These are phyloP conservation scores for Vicia villosa DNA, from an alignment of 306 rosid genomes.

Conservation along the genomic window DNA sequence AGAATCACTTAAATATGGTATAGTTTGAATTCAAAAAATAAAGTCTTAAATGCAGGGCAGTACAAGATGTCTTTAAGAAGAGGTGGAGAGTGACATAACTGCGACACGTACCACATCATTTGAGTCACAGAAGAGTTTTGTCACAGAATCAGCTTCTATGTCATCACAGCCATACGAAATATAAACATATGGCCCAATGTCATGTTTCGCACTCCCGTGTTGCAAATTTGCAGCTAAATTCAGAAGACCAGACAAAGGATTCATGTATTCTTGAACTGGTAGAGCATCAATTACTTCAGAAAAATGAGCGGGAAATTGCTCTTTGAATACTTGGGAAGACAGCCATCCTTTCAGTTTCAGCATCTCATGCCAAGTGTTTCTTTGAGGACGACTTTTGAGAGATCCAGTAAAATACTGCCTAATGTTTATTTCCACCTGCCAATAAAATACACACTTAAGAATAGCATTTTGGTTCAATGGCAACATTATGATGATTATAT, in stretches of 20 bases:
- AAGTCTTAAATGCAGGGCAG: background rate
- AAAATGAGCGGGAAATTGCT: slow-evolving; percentile 90
- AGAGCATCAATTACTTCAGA: slow-evolving; percentile 73
- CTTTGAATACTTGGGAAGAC: slow-evolving; percentile 83
- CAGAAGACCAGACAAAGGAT: slow-evolving; percentile 82
- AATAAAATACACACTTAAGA: slow-evolving; percentile 30
- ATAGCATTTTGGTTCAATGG: slow-evolving; percentile 18
- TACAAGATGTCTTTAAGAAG: background rate
- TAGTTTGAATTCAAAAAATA: slow-evolving; percentile 12
- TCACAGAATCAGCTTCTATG: slow-evolving; percentile 62
- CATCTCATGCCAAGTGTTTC: slow-evolving; percentile 65
- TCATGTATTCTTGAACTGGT: slow-evolving; percentile 92
- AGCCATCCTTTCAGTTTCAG: slow-evolving; percentile 88
- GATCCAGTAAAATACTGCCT: slow-evolving; percentile 87
- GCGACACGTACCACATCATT: slow-evolving; percentile 75
- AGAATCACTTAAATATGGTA: slow-evolving; percentile 6
- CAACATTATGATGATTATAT: slow-evolving; percentile 2
- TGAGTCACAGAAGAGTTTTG: slow-evolving; percentile 77
- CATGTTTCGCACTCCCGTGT: slow-evolving; percentile 64
- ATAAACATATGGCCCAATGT: slow-evolving; percentile 85
- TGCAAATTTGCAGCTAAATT: slow-evolving; percentile 87
- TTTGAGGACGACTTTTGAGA: slow-evolving; percentile 57
- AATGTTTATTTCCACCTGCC: slow-evolving; percentile 94
- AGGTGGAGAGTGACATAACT: slow-evolving; percentile 30
- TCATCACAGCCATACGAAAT: slow-evolving; percentile 80